A percentile compares a stretch with the other conserved stretches of the same genome.
These are phyloP conservation scores for Bertia moriformis DNA, from an alignment of 2,329 filamentous ascomycete species.

Conservation along the genomic window DNA sequence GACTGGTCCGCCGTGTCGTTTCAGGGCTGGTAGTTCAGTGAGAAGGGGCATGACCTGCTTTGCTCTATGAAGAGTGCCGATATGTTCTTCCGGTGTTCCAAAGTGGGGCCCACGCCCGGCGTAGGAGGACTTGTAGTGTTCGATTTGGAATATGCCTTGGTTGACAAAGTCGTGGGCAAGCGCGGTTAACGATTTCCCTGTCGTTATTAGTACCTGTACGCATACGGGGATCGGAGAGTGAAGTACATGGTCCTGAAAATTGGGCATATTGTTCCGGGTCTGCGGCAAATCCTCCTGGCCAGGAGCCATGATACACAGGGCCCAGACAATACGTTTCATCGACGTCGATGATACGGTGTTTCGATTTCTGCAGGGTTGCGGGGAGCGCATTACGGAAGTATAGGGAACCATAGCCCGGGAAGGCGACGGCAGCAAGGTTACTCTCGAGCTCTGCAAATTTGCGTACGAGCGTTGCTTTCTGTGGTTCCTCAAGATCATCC, in stretches of 20 bases:
- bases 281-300: constrained; percentile 4
- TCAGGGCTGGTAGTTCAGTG: constrained; percentile 1
- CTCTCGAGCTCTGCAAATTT: not conserved
- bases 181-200: constrained; percentile 5
- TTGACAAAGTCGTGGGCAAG: constrained; percentile 4
- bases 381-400: constrained; percentile 2
- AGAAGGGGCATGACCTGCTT: constrained; percentile 2
- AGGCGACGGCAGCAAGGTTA: not conserved
- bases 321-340: constrained; percentile 6
- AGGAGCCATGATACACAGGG: constrained; percentile 4
- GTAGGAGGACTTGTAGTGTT: constrained; percentile 3
- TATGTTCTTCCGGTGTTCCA: constrained; percentile 5
- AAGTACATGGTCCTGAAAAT: constrained; percentile 6
- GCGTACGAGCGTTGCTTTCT: not conserved
- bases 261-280: constrained; percentile 1
- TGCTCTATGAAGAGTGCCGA: constrained; percentile 2
- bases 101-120: constrained; percentile 4
- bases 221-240: too few species aligned
- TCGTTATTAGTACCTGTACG: constrained; percentile 1
- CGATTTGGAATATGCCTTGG: constrained; percentile 1
- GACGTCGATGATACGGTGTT: constrained; percentile 3
- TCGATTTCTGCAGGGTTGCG: constrained; percentile 10
- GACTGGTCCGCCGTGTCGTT: constrained; percentile 3
- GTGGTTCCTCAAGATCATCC: constrained; percentile 4
- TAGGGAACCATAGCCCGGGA: not conserved